These are phyloP conservation scores for Silene conica DNA, from an alignment of 148 eudicot species.

Conservation along the genomic window DNA sequence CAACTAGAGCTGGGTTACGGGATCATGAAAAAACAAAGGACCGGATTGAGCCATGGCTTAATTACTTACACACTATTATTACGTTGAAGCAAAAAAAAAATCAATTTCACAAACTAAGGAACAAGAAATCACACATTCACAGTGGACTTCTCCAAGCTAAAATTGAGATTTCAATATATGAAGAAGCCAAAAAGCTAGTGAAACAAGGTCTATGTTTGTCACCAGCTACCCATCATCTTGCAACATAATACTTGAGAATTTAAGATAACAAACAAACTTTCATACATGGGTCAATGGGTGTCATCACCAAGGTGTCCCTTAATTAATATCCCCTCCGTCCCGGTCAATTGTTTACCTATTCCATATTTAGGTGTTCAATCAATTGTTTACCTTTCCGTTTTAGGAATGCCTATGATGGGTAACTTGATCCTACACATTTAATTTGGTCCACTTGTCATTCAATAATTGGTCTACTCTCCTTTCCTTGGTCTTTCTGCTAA, in stretches of 20 bases:
- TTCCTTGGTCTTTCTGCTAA: too few species aligned
- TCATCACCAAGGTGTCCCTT: too few species aligned
- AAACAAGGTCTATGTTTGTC: not conserved
- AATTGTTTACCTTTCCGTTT: too few species aligned
- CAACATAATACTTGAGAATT: not conserved
- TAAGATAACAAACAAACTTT: not conserved
- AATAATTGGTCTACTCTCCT: too few species aligned
- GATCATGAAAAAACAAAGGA: not conserved
- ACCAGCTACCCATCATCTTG: not conserved
- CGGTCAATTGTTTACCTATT: too few species aligned
- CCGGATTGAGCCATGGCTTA: not conserved
- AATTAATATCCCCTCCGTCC: too few species aligned
- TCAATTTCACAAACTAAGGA: not conserved
- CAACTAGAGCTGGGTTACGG: not conserved
- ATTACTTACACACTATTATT: not conserved
- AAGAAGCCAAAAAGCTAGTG: not conserved
- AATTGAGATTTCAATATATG: not conserved
- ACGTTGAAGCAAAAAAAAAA: not conserved
- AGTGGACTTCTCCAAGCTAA: not conserved
- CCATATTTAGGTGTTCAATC: too few species aligned
- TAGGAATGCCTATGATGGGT: too few species aligned
- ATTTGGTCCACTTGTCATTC: too few species aligned
- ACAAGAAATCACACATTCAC: not conserved
- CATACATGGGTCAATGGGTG: too few species aligned
- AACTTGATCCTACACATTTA: too few species aligned